Base-by-base conservation (phyloP, 345 rosid genomes). In the Litchi chinensis region DNA sequence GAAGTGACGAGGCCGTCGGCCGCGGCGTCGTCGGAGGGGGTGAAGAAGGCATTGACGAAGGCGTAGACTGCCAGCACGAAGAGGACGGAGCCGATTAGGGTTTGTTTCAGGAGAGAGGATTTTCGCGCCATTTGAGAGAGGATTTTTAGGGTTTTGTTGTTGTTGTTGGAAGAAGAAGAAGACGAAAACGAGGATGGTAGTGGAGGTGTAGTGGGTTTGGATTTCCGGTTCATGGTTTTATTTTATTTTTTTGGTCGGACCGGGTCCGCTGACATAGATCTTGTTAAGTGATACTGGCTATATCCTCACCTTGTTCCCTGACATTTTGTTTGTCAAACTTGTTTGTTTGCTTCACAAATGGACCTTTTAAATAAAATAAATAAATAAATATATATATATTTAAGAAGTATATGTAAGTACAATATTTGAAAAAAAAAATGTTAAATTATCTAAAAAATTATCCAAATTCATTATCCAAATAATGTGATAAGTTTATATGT, bases 61-160 rank as follows among this genome's bases (percentile, higher is more conserved):
- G 86, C 91, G 75, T 89, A 93, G 88, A 91, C 66, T 32, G 87
- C 88, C 90, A 91, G 75, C 77, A 94, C 66, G 73, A 88, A 84
- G 83, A 89, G 79, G 79, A 83, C 60, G 65, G 86, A 76, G 81
- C 80, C 79, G 37, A 89, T 44, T 4, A 92, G 81, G 46, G 91
- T 77, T 68, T 88, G 89, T 80, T 91, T 93, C 77, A 92, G 86
- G 69, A 92, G 80, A 52, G 94, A 89, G 12, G 97, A 90, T 85
- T 92, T 75, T 78, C 99, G 97, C 87, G 93, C 89, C 97, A 95
- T 85, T 16, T 15, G 50, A 64, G 39, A 48, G 70, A 76, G 10
- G 18, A 67, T 65, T 82, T 83, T 52, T 37, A 9, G 56, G 56
- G 28, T 44, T 64, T 64, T 43, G 48, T 16, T 54, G 52, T 46